Percentiles rank a stretch among this genome's conserved stretches.
Evolutionary conservation across 441 rosid genomes (phyloP).

Genomic region (Erodium moschatum): DNA sequence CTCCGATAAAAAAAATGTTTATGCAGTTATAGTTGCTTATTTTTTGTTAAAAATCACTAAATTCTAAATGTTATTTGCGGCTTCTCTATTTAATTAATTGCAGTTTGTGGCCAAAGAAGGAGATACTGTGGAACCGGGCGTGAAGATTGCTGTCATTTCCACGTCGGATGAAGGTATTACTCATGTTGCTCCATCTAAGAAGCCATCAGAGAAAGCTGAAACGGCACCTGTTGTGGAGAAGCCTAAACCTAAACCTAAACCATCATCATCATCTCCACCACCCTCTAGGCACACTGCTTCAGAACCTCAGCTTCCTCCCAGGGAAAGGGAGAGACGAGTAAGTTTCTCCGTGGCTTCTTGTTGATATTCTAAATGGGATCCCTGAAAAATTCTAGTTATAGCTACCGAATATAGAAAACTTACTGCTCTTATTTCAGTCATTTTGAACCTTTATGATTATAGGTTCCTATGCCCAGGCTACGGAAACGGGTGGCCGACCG

Average conservation of each 20-base stretch:
- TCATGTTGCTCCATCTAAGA: slow-evolving; percentile 61
- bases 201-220: slow-evolving; percentile 44
- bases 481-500: slow-evolving; percentile 84
- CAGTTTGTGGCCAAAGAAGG: slow-evolving; percentile 82
- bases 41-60: not conserved
- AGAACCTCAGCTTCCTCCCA: slow-evolving; percentile 93
- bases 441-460: slow-evolving; percentile 24
- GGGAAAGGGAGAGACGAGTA: slow-evolving; percentile 95
- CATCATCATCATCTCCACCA: slow-evolving; percentile 31
- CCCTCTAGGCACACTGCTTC: slow-evolving; percentile 60
- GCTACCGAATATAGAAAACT: slow-evolving; percentile 11
- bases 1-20: no score
- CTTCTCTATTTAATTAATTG: slow-evolving; percentile 18
- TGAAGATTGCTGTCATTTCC: slow-evolving; percentile 71
- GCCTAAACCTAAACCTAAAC: slow-evolving; percentile 30
- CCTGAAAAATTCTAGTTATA: slow-evolving; percentile 4
- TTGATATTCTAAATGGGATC: slow-evolving; percentile 4
- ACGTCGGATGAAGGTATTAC: slow-evolving; percentile 69
- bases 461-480: slow-evolving; percentile 98
- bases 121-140: slow-evolving; percentile 91
- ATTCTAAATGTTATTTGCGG: slow-evolving; percentile 11
- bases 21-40: no score
- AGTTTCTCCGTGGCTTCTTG: slow-evolving; percentile 21
- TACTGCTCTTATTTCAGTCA: slow-evolving; percentile 20
- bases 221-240: slow-evolving; percentile 48